Percentiles rank a stretch among this genome's conserved stretches.
Conservation (phyloP, 805 yeast genomes). For the Pichia eremophila region DNA sequence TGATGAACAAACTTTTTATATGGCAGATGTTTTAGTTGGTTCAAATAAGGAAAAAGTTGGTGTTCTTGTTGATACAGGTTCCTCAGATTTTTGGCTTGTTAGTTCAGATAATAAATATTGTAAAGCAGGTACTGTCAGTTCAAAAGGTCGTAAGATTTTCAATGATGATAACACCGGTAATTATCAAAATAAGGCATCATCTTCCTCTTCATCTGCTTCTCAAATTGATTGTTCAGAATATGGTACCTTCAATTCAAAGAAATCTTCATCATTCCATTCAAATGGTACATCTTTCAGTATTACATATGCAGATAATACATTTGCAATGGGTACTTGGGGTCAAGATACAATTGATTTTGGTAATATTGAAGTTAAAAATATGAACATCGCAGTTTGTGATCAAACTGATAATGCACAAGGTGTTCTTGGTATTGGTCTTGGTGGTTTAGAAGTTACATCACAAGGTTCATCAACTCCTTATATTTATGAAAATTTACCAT, state of each 20-base stretch:
- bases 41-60: conserved; percentile 45
- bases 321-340: conserved; percentile 49
- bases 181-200: neutral
- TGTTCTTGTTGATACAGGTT: conserved; percentile 64
- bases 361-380: conserved; percentile 34
- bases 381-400: conserved; percentile 71
- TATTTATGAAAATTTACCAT: conserved; percentile 59
- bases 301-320: conserved; percentile 39
- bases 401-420: conserved; percentile 55
- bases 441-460: conserved; percentile 56
- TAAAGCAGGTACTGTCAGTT: conserved; percentile 8
- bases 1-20: conserved; percentile 35
- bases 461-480: conserved; percentile 18
- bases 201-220: neutral
- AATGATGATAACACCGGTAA: neutral
- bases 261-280: conserved; percentile 30
- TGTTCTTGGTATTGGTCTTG: conserved; percentile 66
- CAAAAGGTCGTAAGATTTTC: neutral
- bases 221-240: conserved; percentile 31
- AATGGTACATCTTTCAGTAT: conserved; percentile 36
- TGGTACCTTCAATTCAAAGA: conserved; percentile 39
- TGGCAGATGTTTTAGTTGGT: conserved; percentile 42
- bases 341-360: conserved; percentile 50
- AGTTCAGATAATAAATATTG: conserved; percentile 41
- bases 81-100: conserved; percentile 64